A percentile compares a stretch with the other conserved stretches of the same genome.
These are phyloP conservation scores for Lunasporangiospora selenospora DNA, from an alignment of 192 early-diverging fungal genomes.

Conservation along the genomic window DNA sequence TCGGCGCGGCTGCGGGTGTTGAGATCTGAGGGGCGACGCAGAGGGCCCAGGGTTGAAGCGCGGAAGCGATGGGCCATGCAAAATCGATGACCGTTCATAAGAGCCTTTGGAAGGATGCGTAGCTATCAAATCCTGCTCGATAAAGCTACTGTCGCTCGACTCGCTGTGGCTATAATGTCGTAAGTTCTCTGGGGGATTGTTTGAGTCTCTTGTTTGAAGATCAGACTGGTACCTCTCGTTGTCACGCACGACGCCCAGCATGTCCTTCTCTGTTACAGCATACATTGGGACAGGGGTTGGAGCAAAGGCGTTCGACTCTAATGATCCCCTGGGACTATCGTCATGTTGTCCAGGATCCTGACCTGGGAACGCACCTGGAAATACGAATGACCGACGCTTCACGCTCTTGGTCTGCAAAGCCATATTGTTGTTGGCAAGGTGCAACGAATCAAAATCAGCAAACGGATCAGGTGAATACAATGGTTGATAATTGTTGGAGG, in stretches of 20 bases:
- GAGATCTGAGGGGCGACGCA: too few species aligned
- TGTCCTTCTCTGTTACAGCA: conserved; percentile 23
- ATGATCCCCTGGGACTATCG: too few species aligned
- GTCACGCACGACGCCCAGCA: not conserved
- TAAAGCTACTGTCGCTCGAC: conserved; percentile 10
- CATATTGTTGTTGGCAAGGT: not conserved
- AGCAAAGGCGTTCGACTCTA: too few species aligned
- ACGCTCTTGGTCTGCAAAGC: conserved; percentile 11
- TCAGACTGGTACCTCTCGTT: too few species aligned
- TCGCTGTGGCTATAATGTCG: not conserved
- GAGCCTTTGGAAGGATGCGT: conserved; percentile 14
- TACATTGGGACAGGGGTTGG: conserved; percentile 31
- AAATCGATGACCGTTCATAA: conserved; percentile 8
- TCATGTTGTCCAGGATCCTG: too few species aligned
- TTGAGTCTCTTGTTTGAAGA: too few species aligned
- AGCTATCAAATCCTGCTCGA: conserved; percentile 10
- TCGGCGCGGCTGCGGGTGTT: too few species aligned
- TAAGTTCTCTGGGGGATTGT: too few species aligned
- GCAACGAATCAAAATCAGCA: conserved; percentile 26
- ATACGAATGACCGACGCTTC: conserved; percentile 36
- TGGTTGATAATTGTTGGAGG: conserved; percentile 8
- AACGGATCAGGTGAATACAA: conserved; percentile 18
- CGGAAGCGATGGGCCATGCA: conserved; percentile 9
- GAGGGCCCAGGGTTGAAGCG: conserved; percentile 7
- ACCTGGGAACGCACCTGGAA: conserved; percentile 41